Base-by-base conservation (phyloP, 108 stramenopile species). In the Fistulifera pelliculosa region DNA sequence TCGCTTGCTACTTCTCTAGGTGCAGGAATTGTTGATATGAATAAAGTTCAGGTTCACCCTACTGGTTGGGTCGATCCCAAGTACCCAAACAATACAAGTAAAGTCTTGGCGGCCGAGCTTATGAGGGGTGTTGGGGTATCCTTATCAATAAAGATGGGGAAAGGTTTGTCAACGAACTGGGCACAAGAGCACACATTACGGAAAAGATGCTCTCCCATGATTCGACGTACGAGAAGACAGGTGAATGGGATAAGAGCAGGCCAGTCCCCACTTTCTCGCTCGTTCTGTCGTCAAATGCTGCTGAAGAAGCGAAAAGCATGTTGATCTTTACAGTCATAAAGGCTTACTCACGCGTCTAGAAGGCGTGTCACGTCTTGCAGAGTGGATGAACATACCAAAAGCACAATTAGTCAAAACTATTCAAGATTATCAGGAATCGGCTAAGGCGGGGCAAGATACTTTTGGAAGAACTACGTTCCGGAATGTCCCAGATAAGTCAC, bases 11-110 rank as follows among this genome's bases (percentile, higher is more conserved):
- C 81, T 11, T 66, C 75, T 1, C 58, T 92, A 35, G 98, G 96
- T 47, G 98, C 95, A 0, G 87, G 67, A 10, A 71, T 83, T 21
- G 75, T 93, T 14, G 95, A 96, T 52, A 96, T 99, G 96, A 93
- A 94, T 38, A 87, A 94, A 68, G 87, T 94, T 7, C 96, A 99
- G 73, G 64, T 99, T 17, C 98, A 99, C 62, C 98, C 98, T 13
- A 99, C 98, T 16, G 94, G 94, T 17, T 95, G 94, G 73, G 87
- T 98, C 8, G 92, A 96, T 59, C 95, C 97, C 14, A 65, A 66
- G 35, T 89, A 98, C 65, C 95, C 94, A 12, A 47, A 58, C 1
- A 91, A 94, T 62, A 84, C 81, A 6, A 86, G 76, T 55, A 96
- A 96, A 58, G 73, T 94, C 45, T 65, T 56, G 50, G 85, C 85